Percentiles rank a stretch among this genome's conserved stretches.
Evolutionary conservation across 2,329 filamentous ascomycete genomes (phyloP).

Genomic region (Fusarium sp.): DNA sequence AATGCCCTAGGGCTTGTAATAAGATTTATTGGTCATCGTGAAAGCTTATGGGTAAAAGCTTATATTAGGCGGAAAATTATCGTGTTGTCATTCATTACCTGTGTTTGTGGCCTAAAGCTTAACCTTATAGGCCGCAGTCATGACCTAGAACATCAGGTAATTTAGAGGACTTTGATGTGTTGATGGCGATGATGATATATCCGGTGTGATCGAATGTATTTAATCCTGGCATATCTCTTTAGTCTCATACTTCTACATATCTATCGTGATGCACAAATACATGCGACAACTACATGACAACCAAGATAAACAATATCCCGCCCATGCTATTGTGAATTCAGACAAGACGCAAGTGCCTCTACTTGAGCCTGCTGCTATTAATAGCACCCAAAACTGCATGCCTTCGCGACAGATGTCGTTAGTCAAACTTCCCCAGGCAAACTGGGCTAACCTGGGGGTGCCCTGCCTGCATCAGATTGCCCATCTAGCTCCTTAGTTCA

Average conservation of each 20-base stretch:
- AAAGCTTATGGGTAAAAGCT: no score
- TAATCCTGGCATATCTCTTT: neutral
- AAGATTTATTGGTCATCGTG: no score
- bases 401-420: neutral
- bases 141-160: no score
- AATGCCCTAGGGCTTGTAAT: no score
- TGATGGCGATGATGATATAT: neutral
- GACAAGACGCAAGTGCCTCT: neutral
- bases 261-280: neutral
- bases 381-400: neutral
- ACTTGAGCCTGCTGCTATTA: neutral
- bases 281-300: neutral
- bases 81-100: no score
- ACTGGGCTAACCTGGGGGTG: neutral
- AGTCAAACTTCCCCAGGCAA: neutral
- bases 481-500: neutral
- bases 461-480: neutral
- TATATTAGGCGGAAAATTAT: no score
- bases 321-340: neutral
- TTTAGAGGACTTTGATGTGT: neutral
- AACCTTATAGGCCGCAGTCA: no score
- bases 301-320: fast-evolving
- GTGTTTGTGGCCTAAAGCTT: no score
- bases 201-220: neutral
- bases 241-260: neutral